Base-by-base conservation (phyloP, 2,329 filamentous ascomycete genomes). In the Ophiostoma sp. region DNA sequence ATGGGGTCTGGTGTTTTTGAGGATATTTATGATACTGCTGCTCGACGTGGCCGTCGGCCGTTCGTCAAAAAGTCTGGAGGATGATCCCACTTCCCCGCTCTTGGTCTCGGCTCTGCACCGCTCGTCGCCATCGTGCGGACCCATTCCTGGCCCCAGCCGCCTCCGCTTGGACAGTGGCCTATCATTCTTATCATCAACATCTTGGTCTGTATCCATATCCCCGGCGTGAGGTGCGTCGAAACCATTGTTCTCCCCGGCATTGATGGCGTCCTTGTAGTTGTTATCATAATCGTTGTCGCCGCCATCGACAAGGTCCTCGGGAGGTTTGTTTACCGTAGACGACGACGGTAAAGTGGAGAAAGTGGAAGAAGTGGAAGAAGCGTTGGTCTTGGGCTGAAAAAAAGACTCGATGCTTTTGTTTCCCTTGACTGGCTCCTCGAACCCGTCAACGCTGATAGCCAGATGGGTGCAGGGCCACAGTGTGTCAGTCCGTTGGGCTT, bases 391-490 rank as follows among this genome's bases (percentile, higher is more conserved):
- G 52, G 67, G 48, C 67, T 68, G 72, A 8, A 99, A 83, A 76
- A 97, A 98, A 0, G 87, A 85, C 64, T 90, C 90, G 74, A 99
- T 98, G 44, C 90, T 92, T 83, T 89, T 89, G 76, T 97, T 98
- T 5, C 92, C 90, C 57, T 85, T 87, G 71, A 94, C 82, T 1
- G 92, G 91, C 74, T 97, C 93, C 78, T 98, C 94, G 74, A 98
- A 97, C 0, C 93, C 94, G n/a, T 88, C 89, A 33, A 98, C 92
- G 73, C 90, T 94, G 65, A 98, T 81, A 71, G 92, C 95, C 10
- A 99, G 83, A 76, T 97, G 95, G n/a, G 88, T 84, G 77, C 95
- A 98, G 7, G 95, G 95, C 93, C 93, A 98, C 20, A 91, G 89
- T 68, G 85, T 83, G 1, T 92, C 93, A 74, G 96, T 93, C 1